Evolutionary conservation across 768 basidiomycete species (phyloP), one percentile per base, ranked within the genome.

Genomic region (Candolleomyces eurysporus): DNA sequence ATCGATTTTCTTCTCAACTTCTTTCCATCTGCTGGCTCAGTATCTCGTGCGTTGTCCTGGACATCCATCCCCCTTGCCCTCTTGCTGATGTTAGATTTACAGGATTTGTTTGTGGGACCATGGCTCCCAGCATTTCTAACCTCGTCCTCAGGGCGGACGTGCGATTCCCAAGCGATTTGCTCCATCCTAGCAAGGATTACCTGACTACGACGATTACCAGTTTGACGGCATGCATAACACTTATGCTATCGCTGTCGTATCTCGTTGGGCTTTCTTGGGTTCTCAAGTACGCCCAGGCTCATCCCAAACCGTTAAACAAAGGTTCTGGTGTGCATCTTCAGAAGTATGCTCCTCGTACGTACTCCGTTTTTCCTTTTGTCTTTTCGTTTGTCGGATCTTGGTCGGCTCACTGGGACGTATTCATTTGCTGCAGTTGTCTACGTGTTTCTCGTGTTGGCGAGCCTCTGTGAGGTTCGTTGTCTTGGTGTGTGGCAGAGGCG

Each of bases 311-410:
- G 1, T 65, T 84, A 58, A 84, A 83, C 64, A 87, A 85, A 67
- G 67, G 73, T 11, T 79, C 79, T 48, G 80, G 83, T 3, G 69
- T 79, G 32, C 71, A 70, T 45, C 66, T 82, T 42, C 80, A 81
- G 66, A 77, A 78, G 62, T 87, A 82, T 66, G 81, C 80, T 9
- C 83, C 86, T 64, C 71, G 86, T 84, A 68, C 62, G 79, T 73
- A 10, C 36, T 2, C 36, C 36, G 36, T 36, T 7, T 36, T 36
- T 36, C 7, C 16, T 22, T 62, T n/a, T 21, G 19, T 7, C 16
- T 22, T 62, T n/a, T 21, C 22, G 11, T 43, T 36, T 36, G 36
- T 36, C 36, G 8, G 30, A 49, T 21, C 48, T 39, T 22, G 30
- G 30, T 42, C 36, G 22, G 55, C 56, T 40, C 31, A 56, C 16